These are phyloP conservation scores for Fusarium drepaniforme DNA, from an alignment of 2,329 filamentous ascomycete species.

Conservation along the genomic window DNA sequence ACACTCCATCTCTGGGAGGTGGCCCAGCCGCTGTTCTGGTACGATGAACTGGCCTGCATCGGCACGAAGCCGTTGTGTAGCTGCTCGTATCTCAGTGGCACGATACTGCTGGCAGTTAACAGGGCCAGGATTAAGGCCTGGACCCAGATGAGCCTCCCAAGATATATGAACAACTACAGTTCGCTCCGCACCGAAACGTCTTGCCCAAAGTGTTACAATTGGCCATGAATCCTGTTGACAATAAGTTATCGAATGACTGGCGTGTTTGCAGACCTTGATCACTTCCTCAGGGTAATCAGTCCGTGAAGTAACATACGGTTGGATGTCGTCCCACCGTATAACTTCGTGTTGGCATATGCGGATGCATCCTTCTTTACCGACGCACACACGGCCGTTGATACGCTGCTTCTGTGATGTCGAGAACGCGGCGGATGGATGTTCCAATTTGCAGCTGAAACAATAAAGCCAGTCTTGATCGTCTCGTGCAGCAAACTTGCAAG, in stretches of 20 bases:
- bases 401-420: background rate
- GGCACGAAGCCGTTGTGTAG: background rate
- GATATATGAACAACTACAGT: background rate
- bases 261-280: background rate
- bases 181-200: too few species aligned
- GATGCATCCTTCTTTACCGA: background rate
- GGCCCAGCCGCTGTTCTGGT: background rate
- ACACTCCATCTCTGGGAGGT: constrained; percentile 2
- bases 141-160: background rate
- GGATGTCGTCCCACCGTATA: background rate
- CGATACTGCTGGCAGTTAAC: background rate
- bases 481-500: background rate
- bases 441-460: background rate
- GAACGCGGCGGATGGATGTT: background rate
- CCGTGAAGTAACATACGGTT: background rate
- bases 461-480: background rate
- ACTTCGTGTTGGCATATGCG: background rate
- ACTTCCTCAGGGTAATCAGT: background rate
- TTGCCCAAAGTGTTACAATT: background rate
- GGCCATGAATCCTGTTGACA: background rate
- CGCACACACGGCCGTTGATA: background rate
- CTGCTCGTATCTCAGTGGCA: background rate
- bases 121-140: background rate
- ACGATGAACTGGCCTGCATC: background rate
- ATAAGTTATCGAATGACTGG: background rate